Percentiles rank a stretch among this genome's conserved stretches.
Conservation (phyloP, 2,329 filamentous ascomycete genomes). For the Paecilomyces variotii region DNA sequence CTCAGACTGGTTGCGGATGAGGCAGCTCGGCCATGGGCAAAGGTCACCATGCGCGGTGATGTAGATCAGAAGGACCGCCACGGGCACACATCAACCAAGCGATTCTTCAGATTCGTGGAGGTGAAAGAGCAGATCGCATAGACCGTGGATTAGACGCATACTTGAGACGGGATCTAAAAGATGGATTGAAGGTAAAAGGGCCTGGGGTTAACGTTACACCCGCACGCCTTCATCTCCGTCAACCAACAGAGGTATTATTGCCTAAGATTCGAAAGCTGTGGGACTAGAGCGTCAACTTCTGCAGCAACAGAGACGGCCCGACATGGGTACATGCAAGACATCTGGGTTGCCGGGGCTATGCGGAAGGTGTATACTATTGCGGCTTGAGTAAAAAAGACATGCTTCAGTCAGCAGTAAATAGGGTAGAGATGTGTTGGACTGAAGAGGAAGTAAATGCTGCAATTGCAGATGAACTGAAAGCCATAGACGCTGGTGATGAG, state of each 20-base stretch:
- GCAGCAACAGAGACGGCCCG: conserved; percentile 44
- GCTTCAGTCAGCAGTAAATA: conserved; percentile 33
- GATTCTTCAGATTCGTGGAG: conserved; percentile 22
- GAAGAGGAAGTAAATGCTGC: conserved; percentile 27
- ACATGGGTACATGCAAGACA: conserved; percentile 40
- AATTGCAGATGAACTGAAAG: conserved; percentile 10
- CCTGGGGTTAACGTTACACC: conserved; percentile 37
- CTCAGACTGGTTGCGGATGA: conserved; percentile 30
- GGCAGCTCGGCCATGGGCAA: conserved; percentile 28
- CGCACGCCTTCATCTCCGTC: conserved; percentile 33
- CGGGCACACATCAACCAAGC: conserved; percentile 39
- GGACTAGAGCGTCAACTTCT: conserved; percentile 40
- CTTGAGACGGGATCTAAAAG: conserved; percentile 25
- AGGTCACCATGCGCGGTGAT: conserved; percentile 45
- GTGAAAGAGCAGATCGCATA: conserved; percentile 27
- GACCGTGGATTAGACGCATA: conserved; percentile 38
- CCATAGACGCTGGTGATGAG: background rate
- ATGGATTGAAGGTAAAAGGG: conserved; percentile 20
- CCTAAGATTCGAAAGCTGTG: conserved; percentile 37
- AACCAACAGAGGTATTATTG: conserved; percentile 36
- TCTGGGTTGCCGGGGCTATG: conserved; percentile 44
- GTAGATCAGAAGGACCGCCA: conserved; percentile 43
- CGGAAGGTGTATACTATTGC: conserved; percentile 38
- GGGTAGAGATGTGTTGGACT: conserved; percentile 43
- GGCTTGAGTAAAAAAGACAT: conserved; percentile 36